Conservation (phyloP, 1,139 yeast genomes). For the Scheffersomyces illinoinensis region DNA sequence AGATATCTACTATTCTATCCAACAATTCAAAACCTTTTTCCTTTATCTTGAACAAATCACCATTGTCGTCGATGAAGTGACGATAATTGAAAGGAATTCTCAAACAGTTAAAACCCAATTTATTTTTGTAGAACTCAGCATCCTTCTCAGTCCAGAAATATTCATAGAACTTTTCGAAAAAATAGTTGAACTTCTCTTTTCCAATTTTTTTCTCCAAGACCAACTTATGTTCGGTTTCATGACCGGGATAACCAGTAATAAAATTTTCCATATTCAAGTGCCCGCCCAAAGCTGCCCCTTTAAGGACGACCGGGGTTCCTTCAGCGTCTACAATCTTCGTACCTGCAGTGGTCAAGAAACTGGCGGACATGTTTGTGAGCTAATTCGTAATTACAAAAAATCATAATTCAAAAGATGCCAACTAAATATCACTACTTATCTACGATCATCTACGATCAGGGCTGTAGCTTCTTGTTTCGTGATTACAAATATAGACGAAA, state of each 20-base stretch:
- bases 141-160: conserved; percentile 49
- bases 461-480: neutral
- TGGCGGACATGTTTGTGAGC: conserved; percentile 1
- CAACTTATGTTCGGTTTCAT: conserved; percentile 46
- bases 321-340: conserved; percentile 41
- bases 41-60: conserved; percentile 36
- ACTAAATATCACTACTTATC: neutral
- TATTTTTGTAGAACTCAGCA: conserved; percentile 38
- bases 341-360: conserved; percentile 28
- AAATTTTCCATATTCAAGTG: conserved; percentile 52
- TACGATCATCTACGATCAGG: neutral
- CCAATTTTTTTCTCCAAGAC: conserved; percentile 37
- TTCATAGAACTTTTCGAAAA: conserved; percentile 47
- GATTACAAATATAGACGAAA: neutral
- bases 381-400: neutral
- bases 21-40: conserved; percentile 41
- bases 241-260: conserved; percentile 53
- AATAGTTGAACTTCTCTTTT: conserved; percentile 41
- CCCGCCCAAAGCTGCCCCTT: conserved; percentile 46
- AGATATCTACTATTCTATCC: conserved; percentile 39
- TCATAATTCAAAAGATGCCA: neutral
- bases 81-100: conserved; percentile 50
- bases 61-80: conserved; percentile 43
- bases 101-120: conserved; percentile 42
- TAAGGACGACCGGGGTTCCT: conserved; percentile 34